A percentile compares a stretch with the other conserved stretches of the same genome.
These are phyloP conservation scores for Discostella stelligeroides DNA, from an alignment of 108 stramenopile species.

Conservation along the genomic window DNA sequence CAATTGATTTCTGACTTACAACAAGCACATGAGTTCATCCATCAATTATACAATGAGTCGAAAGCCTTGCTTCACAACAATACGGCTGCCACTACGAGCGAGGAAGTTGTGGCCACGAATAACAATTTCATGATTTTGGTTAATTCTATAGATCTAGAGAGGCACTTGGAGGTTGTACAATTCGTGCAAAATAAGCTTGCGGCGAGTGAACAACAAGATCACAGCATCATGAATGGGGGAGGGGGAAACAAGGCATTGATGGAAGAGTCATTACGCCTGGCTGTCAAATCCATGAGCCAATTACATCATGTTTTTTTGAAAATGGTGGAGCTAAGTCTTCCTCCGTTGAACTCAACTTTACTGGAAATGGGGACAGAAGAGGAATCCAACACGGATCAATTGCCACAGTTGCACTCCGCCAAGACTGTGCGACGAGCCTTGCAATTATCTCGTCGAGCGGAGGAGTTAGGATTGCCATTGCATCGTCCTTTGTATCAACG, in stretches of 20 bases:
- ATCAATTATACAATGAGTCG: conserved; percentile 9
- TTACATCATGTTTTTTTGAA: conserved; percentile 27
- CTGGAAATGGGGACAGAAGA: background rate
- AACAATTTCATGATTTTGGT: conserved; percentile 36
- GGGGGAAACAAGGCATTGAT: background rate
- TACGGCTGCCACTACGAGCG: conserved; percentile 1
- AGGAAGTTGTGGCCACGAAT: conserved; percentile 33
- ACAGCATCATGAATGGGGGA: background rate
- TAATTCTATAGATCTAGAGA: conserved; percentile 24
- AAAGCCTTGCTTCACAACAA: conserved; percentile 2
- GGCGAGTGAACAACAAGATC: background rate
- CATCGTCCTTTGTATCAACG: conserved; percentile 46
- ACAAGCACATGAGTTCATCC: conserved; percentile 9
- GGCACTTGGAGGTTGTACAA: conserved; percentile 19
- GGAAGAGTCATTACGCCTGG: conserved; percentile 15
- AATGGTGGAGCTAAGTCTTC: conserved; percentile 32
- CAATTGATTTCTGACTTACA: conserved; percentile 1
- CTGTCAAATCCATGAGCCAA: conserved; percentile 18
- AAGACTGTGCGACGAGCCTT: conserved; percentile 35
- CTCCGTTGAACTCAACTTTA: conserved; percentile 8
- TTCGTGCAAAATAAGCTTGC: conserved; percentile 3
- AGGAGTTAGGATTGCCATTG: conserved; percentile 44
- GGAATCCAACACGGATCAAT: background rate
- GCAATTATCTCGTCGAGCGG: conserved; percentile 43
- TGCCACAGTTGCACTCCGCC: conserved; percentile 18